phyloP scores from a whole-genome alignment of 805 yeast species.

The Peterozyma xylosa region DNA sequence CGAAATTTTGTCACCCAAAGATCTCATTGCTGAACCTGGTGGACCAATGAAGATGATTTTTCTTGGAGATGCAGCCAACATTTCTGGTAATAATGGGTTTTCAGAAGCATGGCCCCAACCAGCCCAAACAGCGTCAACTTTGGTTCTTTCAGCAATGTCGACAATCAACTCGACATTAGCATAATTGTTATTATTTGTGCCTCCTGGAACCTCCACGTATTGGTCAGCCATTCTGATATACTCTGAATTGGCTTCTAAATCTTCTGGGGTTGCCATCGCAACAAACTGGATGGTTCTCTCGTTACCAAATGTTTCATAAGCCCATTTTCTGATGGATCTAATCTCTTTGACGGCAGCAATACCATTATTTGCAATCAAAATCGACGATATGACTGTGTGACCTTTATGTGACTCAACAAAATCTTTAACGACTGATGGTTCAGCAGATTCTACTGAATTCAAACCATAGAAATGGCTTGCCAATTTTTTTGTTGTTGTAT shows the following conservation, averaged over 20 bases:
- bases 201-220: conserved; percentile 97
- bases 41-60: conserved; percentile 95
- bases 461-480: conserved; percentile 78
- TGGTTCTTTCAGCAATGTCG: conserved; percentile 93
- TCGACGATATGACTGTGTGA: conserved; percentile 86
- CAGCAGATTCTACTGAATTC: conserved; percentile 70
- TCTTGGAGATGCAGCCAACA: conserved; percentile 86
- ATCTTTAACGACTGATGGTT: conserved; percentile 71
- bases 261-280: conserved; percentile 99
- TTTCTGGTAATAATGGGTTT: conserved; percentile 91
- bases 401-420: conserved; percentile 84
- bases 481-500: conserved; percentile 23
- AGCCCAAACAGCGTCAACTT: conserved; percentile 99
- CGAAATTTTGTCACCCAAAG: conserved; percentile 97
- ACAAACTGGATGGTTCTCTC: conserved; percentile 91
- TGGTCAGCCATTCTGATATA: conserved; percentile 99
- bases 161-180: conserved; percentile 97
- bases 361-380: conserved; percentile 96
- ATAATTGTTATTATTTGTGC: conserved; percentile 96
- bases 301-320: conserved; percentile 97
- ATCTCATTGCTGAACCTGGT: conserved; percentile 98
- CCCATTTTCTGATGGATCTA: conserved; percentile 97
- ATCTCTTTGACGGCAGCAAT: conserved; percentile 99
- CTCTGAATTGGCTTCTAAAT: conserved; percentile 92
- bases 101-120: conserved; percentile 99